These are phyloP conservation scores for Pseudonitzschia delicatissima DNA, from an alignment of 108 stramenopile genomes.

Conservation along the genomic window DNA sequence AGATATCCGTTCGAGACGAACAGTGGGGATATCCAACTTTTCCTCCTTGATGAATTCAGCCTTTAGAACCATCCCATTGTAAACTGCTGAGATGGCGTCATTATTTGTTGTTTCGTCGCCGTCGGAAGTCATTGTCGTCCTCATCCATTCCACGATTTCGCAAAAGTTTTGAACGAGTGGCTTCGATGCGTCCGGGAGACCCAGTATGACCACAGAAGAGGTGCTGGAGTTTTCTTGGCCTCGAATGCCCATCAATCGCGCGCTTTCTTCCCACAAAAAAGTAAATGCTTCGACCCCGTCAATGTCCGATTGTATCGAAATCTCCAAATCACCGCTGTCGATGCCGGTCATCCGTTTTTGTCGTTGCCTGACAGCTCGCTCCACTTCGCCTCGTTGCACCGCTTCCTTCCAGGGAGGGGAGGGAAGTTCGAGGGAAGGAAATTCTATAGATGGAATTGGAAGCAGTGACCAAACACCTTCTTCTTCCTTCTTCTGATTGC, in stretches of 20 bases:
- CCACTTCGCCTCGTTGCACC: constrained; percentile 16
- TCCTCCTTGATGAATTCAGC: constrained; percentile 1
- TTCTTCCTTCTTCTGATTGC: neutral
- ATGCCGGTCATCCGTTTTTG: neutral
- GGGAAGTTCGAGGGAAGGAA: constrained; percentile 11
- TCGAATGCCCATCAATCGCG: neutral
- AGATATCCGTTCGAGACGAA: constrained; percentile 7
- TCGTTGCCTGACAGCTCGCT: constrained; percentile 7
- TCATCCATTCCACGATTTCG: constrained; percentile 39
- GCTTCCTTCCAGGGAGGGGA: constrained; percentile 16
- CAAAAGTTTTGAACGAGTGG: constrained; percentile 40
- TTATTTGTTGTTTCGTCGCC: too few relatives aligned
- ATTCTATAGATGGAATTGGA: constrained; percentile 8
- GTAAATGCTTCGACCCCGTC: constrained; percentile 22
- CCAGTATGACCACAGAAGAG: constrained; percentile 3
- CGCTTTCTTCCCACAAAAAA: constrained; percentile 27
- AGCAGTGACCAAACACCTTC: neutral
- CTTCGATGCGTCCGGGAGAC: constrained; percentile 18
- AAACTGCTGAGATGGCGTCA: too few relatives aligned
- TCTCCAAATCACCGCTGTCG: neutral
- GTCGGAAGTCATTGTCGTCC: neutral
- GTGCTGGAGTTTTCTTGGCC: neutral
- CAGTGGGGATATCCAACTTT: neutral
- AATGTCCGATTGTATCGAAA: neutral
- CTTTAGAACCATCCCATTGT: constrained; percentile 15